Evolutionary conservation across 2,329 filamentous ascomycete genomes (phyloP), one percentile per base, ranked within the genome.

Genomic region (Trichoderma breve): DNA sequence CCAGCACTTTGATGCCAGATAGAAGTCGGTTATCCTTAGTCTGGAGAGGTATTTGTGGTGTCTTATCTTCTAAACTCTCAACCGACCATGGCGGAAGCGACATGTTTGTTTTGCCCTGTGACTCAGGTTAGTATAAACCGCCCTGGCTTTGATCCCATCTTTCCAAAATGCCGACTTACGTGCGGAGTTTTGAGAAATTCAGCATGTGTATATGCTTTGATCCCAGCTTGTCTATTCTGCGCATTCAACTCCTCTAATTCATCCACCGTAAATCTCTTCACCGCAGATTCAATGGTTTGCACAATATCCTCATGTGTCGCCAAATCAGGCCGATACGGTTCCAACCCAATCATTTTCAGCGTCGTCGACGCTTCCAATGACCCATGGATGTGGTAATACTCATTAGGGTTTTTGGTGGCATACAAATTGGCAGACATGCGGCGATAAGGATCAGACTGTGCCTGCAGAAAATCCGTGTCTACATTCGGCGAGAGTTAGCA

Each of bases 371-470:
- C 91, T 75, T 93, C 91, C 0, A 94, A 81, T 0, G 91, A 93
- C 58, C 92, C 91, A 78, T 93, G 92, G 30, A 93, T 91, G 76
- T 94, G 92, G 77, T 92, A 94, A 76, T 89, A 93, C 77, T 91
- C 85, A n/a, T 87, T 88, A 1, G 84, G 81, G n/a, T 84, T 86
- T 78, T 88, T 90, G 9, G 91, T 93, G 76, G 87, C 85, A 80
- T 93, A 93, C 1, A 93, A 81, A 73, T 93, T 93, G 15, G 91
- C 91, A 12, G 91, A 92, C 80, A 93, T 85, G 73, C 92, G 89
- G 11, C 92, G 88, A 77, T 94, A 94, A 7, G 88, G 83, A 73
- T 90, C 88, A 2, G 91, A 92, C 78, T 94, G 92, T 1, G 92
- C 92, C 73, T 87, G 83, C 6, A 92, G 82, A 26, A 93, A 81